Evolutionary conservation across 129 eudicot species (phyloP), one percentile per base, ranked within the genome.

Genomic region (Chrysanthemum makinoi): DNA sequence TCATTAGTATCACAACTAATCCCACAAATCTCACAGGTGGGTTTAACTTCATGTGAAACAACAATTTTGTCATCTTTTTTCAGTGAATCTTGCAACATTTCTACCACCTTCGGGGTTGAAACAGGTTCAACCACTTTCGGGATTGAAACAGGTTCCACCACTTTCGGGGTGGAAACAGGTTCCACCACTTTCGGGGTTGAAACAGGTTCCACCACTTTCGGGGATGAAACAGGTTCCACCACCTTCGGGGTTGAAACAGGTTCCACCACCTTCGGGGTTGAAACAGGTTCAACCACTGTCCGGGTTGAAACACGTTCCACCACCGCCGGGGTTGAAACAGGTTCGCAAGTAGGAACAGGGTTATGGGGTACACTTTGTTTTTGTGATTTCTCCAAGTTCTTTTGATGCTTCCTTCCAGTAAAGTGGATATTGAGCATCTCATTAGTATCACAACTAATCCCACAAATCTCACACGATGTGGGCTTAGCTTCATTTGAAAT

Each of bases 1-100:
- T 80, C 69, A 15, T 18, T 13, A 12, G 73, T 75, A 59, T 57
- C 51, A 28, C 80, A 80, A 63, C 39, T 62, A 50, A 80, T 64
- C 43, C 55, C 72, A 60, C 84, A 80, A 64, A 80, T 54, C 28
- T 80, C 77, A 70, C 84, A 80, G 8, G 22, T 13, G n/a, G 19
- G 28, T 74, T 68, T 65, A 63, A 22, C 80, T 50, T 62, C 71
- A 1, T 9, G 15, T 4, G 69, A 51, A 65, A 66, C 62, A 10
- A 10, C 57, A 43, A 7, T 22, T 46, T 50, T 60, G 13, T 75
- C 62, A 6, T 61, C 59, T 24, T 67, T 59, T 6, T 39, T 39
- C 16, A 18, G 47, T 5, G 77, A 30, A 49, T 28, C 52, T 65
- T 60, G 59, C n/a, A 20, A 6, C 11, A 39, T 10, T 39, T 39